Evolutionary conservation across 192 early-diverging fungal genomes (phyloP).

Genomic region (Dispira simplex): DNA sequence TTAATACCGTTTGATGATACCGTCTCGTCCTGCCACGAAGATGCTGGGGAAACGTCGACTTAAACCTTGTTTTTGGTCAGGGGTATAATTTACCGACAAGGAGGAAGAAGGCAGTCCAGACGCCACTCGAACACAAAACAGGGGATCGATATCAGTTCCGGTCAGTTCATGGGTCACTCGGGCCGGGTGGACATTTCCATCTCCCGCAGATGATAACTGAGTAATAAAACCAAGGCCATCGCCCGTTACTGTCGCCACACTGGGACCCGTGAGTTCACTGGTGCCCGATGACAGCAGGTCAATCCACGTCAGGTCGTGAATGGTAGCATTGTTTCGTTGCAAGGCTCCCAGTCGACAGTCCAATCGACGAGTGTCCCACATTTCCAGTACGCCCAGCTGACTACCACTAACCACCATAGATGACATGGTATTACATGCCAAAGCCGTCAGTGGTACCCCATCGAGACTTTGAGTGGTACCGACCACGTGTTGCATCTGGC

Average conservation of each 20-base stretch:
- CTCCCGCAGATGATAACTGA: background rate
- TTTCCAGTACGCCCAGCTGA: background rate
- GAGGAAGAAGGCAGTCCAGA: background rate
- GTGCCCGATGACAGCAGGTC: too few relatives aligned
- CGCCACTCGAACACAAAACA: background rate
- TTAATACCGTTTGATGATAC: too few relatives aligned
- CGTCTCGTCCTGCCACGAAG: too few relatives aligned
- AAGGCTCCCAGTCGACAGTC: background rate
- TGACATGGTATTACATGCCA: too few relatives aligned
- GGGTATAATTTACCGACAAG: background rate
- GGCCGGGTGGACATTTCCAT: background rate
- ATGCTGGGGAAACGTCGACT: too few relatives aligned
- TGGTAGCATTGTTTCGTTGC: background rate
- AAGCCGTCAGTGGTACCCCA: too few relatives aligned
- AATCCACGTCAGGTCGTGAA: slow-evolving; percentile 5
- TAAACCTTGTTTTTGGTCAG: too few relatives aligned
- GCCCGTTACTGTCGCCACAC: background rate
- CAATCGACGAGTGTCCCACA: background rate
- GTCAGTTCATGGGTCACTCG: slow-evolving; percentile 11
- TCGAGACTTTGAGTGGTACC: too few relatives aligned
- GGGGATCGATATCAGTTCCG: slow-evolving; percentile 7
- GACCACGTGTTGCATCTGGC: too few relatives aligned
- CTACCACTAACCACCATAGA: background rate
- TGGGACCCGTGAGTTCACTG: too few relatives aligned
- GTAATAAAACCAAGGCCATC: background rate